These are phyloP conservation scores for Fagus crenata DNA, from an alignment of 306 rosid genomes.

Conservation along the genomic window DNA sequence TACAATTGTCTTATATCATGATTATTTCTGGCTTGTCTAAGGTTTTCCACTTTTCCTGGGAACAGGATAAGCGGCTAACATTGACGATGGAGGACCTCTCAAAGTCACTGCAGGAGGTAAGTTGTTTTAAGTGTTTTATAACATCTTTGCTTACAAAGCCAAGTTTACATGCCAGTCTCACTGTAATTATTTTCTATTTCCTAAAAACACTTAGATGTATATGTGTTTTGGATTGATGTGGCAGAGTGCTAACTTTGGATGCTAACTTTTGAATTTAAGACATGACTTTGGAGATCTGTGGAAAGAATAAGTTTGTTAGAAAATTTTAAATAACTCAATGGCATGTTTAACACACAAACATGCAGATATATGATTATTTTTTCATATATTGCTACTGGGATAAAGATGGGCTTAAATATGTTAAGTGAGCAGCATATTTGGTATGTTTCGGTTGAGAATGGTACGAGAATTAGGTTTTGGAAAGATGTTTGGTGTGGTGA, in stretches of 20 bases:
- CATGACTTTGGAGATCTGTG: background rate
- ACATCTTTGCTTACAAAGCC: background rate
- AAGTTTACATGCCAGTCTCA: background rate
- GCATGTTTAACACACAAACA: background rate
- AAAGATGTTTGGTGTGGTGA: too few species aligned
- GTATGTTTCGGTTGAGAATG: background rate
- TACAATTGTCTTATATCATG: background rate
- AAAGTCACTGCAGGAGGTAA: slow-evolving; percentile 72
- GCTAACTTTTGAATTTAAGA: background rate
- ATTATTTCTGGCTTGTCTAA: slow-evolving; percentile 21
- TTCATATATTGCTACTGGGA: background rate
- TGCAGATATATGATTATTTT: background rate
- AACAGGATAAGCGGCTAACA: slow-evolving; percentile 82
- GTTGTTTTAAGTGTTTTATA: background rate
- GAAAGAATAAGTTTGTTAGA: background rate
- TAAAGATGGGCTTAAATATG: background rate
- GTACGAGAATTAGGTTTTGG: too few species aligned
- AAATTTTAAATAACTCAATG: background rate
- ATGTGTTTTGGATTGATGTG: background rate
- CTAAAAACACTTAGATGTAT: background rate
- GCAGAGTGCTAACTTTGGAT: background rate
- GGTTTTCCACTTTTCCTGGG: slow-evolving; percentile 24
- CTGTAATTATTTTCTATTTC: background rate
- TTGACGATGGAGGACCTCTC: slow-evolving; percentile 85
- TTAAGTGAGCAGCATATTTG: background rate